phyloP scores from a whole-genome alignment of 2,329 filamentous ascomycete species.

The Trichoderma asperellum region DNA sequence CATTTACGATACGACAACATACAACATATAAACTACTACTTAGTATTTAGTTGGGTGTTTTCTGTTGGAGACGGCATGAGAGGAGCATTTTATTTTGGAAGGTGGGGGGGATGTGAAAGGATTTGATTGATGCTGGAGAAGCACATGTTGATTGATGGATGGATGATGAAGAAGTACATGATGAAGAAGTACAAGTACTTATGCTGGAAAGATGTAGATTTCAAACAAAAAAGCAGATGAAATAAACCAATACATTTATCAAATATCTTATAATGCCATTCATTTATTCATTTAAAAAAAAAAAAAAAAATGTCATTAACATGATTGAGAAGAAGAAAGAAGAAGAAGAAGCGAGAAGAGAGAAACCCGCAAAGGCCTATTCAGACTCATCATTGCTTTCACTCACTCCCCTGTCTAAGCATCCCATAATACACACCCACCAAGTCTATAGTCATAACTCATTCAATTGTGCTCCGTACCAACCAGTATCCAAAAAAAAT shows the following conservation, averaged over 20 bases:
- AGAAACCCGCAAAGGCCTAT: too few species aligned
- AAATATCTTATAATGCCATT: neutral
- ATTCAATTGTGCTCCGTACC: neutral
- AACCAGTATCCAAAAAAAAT: too few species aligned
- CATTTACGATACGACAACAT: neutral
- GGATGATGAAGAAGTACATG: neutral
- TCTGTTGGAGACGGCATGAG: neutral
- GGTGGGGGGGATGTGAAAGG: neutral
- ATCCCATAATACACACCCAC: neutral
- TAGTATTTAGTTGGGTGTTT: neutral
- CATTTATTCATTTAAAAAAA: too few species aligned
- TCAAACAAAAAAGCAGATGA: conserved; percentile 15
- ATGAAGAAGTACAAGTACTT: neutral
- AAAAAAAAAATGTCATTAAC: neutral
- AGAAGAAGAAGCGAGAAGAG: neutral
- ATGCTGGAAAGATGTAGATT: neutral
- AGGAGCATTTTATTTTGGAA: neutral
- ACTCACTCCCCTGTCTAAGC: neutral
- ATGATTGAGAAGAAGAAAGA: neutral
- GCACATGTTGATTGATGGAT: neutral
- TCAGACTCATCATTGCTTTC: too few species aligned
- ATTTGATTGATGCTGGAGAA: neutral
- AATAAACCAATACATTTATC: conserved; percentile 2
- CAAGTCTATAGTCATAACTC: neutral
- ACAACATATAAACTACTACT: neutral